A percentile compares a stretch with the other conserved stretches of the same genome.
phyloP scores from a whole-genome alignment of 306 rosid species.

The Benincasa hispida region DNA sequence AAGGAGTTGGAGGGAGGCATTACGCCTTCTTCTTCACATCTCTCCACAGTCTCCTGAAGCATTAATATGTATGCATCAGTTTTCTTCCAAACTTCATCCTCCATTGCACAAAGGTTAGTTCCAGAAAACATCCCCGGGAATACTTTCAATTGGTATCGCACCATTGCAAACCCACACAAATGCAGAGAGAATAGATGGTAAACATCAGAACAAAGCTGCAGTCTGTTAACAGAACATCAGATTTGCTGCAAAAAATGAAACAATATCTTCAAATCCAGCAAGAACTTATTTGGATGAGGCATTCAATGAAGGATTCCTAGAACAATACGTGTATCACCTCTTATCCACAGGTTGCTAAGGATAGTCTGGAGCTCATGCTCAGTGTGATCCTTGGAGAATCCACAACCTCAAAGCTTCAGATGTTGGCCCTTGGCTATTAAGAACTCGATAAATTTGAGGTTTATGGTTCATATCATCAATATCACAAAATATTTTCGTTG shows the following conservation, averaged over 20 bases:
- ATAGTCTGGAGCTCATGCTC: conserved; percentile 29
- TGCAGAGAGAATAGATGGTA: neutral
- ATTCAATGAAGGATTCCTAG: conserved; percentile 46
- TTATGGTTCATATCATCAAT: neutral
- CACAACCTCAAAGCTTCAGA: neutral
- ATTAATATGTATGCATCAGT: neutral
- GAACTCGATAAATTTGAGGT: neutral
- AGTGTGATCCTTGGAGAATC: conserved; percentile 9
- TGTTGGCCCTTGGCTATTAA: neutral
- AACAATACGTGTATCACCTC: conserved; percentile 35
- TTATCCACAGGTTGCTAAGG: conserved; percentile 13
- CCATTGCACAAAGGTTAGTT: neutral
- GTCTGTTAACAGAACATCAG: neutral
- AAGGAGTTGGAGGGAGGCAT: neutral
- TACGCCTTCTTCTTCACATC: neutral
- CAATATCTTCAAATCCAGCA: neutral
- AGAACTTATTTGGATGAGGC: conserved; percentile 26
- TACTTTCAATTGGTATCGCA: neutral
- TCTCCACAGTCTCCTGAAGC: neutral
- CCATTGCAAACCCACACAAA: neutral
- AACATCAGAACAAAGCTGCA: neutral
- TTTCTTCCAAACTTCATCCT: neutral
- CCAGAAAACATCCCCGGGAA: neutral
- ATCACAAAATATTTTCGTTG: neutral
- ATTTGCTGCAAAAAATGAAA: neutral